Evolutionary conservation across 192 early-diverging fungal genomes (phyloP).

Genomic region (Coemansia sp.): DNA sequence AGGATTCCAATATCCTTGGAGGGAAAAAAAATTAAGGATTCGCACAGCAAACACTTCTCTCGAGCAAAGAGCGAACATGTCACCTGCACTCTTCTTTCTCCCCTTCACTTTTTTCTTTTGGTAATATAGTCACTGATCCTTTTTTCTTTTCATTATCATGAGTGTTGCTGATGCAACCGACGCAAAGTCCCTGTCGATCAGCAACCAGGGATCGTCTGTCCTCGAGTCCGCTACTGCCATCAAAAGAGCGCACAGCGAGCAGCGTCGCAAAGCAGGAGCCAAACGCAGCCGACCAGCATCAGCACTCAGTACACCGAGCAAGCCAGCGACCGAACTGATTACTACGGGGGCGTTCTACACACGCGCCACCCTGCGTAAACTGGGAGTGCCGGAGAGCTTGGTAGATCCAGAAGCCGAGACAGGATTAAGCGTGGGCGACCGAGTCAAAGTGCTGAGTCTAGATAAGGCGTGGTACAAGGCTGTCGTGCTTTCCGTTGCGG

Average conservation of each 20-base stretch:
- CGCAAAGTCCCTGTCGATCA: neutral
- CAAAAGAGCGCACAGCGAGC: conserved; percentile 10
- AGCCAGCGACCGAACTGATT: conserved; percentile 11
- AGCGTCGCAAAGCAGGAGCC: neutral
- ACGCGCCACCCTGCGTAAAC: conserved; percentile 46
- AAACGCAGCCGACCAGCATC: neutral
- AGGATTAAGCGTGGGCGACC: conserved; percentile 25
- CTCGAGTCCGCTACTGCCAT: neutral
- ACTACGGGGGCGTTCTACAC: conserved; percentile 56
- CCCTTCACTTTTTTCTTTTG: neutral
- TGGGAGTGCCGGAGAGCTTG: conserved; percentile 20
- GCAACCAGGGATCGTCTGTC: neutral
- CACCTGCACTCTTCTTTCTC: neutral
- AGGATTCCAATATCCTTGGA: neutral
- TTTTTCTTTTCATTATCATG: neutral
- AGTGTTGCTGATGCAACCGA: neutral
- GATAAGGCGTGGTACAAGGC: conserved; percentile 46
- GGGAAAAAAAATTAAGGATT: neutral
- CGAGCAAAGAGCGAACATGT: neutral
- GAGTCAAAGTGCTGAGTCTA: conserved; percentile 23
- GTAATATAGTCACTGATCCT: neutral
- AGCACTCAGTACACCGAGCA: neutral
- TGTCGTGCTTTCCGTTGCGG: conserved; percentile 16
- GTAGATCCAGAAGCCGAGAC: conserved; percentile 13
- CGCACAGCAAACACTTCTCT: neutral